Conservation (phyloP, 192 early-diverging fungal species). For the Mortierella claussenii region DNA sequence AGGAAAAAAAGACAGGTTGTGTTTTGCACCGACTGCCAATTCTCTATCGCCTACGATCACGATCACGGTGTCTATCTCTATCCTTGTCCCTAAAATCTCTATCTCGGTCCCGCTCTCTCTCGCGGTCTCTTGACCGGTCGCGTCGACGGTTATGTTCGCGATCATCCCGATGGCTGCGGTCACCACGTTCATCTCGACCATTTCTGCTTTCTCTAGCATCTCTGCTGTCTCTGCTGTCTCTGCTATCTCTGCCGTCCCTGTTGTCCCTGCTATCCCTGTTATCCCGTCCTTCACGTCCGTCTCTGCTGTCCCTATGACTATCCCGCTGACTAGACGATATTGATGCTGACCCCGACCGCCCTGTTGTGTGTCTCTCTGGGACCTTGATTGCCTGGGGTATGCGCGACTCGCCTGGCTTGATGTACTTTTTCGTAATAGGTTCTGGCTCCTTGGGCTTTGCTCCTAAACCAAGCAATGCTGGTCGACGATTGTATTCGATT, state of each 20-base stretch:
- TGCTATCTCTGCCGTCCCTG: slow-evolving; percentile 9
- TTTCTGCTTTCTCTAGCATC: slow-evolving; percentile 7
- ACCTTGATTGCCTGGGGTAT: slow-evolving; percentile 42
- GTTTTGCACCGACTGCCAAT: neutral
- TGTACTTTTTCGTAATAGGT: slow-evolving; percentile 54
- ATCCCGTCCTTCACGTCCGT: neutral
- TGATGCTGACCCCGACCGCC: slow-evolving; percentile 1
- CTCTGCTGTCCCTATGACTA: slow-evolving; percentile 8
- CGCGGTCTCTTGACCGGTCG: slow-evolving; percentile 7
- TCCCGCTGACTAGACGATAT: neutral
- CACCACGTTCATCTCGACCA: neutral
- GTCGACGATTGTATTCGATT: slow-evolving; percentile 65
- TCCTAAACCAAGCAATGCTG: slow-evolving; percentile 84
- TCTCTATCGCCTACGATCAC: neutral
- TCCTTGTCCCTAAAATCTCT: neutral
- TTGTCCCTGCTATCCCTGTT: slow-evolving; percentile 7
- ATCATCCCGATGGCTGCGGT: neutral
- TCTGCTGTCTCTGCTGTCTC: slow-evolving; percentile 15
- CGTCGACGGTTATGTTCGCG: slow-evolving; percentile 9
- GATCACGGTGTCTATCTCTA: slow-evolving; percentile 14
- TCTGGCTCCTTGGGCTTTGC: slow-evolving; percentile 71
- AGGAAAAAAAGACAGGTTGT: neutral
- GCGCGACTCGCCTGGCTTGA: slow-evolving; percentile 50
- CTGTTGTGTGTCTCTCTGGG: slow-evolving; percentile 17
- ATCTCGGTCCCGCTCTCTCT: slow-evolving; percentile 5